Base-by-base conservation (phyloP, 768 basidiomycete genomes). In the Kwoniella heveanensis region DNA sequence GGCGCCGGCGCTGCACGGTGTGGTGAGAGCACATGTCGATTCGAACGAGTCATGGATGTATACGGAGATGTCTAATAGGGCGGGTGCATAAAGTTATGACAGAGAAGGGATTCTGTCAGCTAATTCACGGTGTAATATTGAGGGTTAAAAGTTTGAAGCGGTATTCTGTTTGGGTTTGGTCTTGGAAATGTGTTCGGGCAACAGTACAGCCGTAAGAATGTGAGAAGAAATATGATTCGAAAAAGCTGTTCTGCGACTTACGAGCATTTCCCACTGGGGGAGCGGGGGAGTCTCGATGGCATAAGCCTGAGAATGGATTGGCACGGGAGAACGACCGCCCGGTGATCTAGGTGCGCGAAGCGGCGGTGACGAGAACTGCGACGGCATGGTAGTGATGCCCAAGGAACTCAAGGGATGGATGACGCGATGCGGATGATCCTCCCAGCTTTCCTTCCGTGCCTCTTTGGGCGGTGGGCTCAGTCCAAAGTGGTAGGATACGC, bases 41-140 rank as follows among this genome's bases (percentile, higher is more conserved):
- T 57, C 22, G 62, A 64, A 24, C 62, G 27, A 13, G 62, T 64
- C 62, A 64, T 64, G 24, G 62, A 29, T 44, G 50, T 44, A 46
- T 64, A 53, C 46, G 54, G 62, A 50, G 62, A 64, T 24, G 55
- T 64, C 62, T 64, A 24, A 26, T 15, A 22, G 6, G 3, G 39
- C 17, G 39, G 17, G 3, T n/a, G n/a, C n/a, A n/a, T n/a, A 44
- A 8, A 44, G 39, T 32, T 32, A 13, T 3, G 8, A 44, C 17
- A 44, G 39, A 44, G 3, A 9, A 44, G 39, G 39, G 19, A 44
- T 17, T 44, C 19, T 8, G 15, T 44, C 17, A 44, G 39, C 39
- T 44, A 10, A 7, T 36, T n/a, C n/a, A n/a, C n/a, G n/a, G n/a
- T n/a, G n/a, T n/a, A n/a, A n/a, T n/a, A n/a, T n/a, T 36, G 32